Base-by-base conservation (phyloP, 108 stramenopile genomes). In the Cyclotella distinguenda region DNA sequence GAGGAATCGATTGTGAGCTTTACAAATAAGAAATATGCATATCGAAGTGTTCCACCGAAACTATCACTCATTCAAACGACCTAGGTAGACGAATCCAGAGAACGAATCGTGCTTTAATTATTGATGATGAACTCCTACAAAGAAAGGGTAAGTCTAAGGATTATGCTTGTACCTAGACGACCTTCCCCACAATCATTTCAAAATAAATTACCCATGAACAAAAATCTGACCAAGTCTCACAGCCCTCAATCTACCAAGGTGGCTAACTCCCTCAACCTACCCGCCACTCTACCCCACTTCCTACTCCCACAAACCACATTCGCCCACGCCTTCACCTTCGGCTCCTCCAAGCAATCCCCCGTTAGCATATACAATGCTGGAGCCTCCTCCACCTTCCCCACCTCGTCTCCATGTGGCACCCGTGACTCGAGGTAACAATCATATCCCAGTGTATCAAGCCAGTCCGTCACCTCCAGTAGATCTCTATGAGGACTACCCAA, bases 241-340 rank as follows among this genome's bases (percentile, higher is more conserved):
- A n/a, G n/a, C n/a, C 26, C 21, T 56, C 35, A 56, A 34, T 56
- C 55, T 39, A 56, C 27, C 35, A 56, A 22, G 21, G 55, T 56
- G 15, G 55, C 55, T 32, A 62, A 62, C 23, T 22, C 15, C 18
- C 44, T 46, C 55, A 68, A 38, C 42, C 44, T 23, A 13, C 32
- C 38, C 27, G 72, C 72, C 27, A 66, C 72, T 27, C 15, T 60
- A 28, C 58, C 59, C 54, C 48, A 74, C 51, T 46, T 74, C 31
- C 72, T 65, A 34, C 57, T 51, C 26, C 64, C 72, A 54, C 72
- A 74, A 66, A 74, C 72, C 19, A 74, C 65, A 57, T 74, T 74
- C 13, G 64, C 64, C 72, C 72, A 74, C 8, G 64, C 72, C 38
- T 65, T 60, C 4, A 74, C 64, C n/a, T 38, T 60, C 10, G 72